Conservation (phyloP, 2,329 filamentous ascomycete species). For the Claviceps paspali region DNA sequence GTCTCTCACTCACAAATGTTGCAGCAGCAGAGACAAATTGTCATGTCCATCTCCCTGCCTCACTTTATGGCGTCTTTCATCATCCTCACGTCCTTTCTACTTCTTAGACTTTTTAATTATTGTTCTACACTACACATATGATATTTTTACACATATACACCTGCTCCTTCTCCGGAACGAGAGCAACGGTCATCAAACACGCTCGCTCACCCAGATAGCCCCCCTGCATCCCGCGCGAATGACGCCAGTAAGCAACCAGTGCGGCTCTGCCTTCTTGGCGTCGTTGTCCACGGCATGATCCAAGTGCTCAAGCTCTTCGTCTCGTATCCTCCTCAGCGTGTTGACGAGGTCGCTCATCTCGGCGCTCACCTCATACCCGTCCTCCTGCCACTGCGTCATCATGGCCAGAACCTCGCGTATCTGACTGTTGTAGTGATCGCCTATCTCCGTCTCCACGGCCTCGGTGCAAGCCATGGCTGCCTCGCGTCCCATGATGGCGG, state of each 20-base stretch:
- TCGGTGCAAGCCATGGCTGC: slow-evolving; percentile 98
- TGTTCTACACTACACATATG: no score
- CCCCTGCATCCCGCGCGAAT: slow-evolving; percentile 83
- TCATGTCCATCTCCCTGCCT: no score
- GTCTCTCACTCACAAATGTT: no score
- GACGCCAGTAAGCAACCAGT: slow-evolving; percentile 73
- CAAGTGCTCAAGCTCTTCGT: slow-evolving; percentile 93
- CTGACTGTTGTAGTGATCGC: slow-evolving; percentile 87
- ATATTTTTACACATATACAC: no score
- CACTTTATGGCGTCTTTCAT: no score
- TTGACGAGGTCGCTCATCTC: slow-evolving; percentile 60
- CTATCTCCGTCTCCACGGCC: slow-evolving; percentile 96
- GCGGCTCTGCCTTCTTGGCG: slow-evolving; percentile 75
- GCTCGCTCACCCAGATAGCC: slow-evolving; percentile 84
- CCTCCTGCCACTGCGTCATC: slow-evolving; percentile 56
- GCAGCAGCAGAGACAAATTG: no score
- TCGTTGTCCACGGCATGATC: slow-evolving; percentile 92
- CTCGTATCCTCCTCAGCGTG: slow-evolving; percentile 69
- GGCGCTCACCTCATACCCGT: slow-evolving; percentile 65
- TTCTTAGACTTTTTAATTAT: no score
- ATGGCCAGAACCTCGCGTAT: slow-evolving; percentile 71
- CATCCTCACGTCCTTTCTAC: no score
- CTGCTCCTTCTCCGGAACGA: not conserved
- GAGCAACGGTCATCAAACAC: slow-evolving; percentile 31
- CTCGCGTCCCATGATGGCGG: slow-evolving; percentile 75